Percentiles rank a stretch among this genome's conserved stretches.
Conservation (phyloP, 441 rosid species). For the Isatis lusitanica region DNA sequence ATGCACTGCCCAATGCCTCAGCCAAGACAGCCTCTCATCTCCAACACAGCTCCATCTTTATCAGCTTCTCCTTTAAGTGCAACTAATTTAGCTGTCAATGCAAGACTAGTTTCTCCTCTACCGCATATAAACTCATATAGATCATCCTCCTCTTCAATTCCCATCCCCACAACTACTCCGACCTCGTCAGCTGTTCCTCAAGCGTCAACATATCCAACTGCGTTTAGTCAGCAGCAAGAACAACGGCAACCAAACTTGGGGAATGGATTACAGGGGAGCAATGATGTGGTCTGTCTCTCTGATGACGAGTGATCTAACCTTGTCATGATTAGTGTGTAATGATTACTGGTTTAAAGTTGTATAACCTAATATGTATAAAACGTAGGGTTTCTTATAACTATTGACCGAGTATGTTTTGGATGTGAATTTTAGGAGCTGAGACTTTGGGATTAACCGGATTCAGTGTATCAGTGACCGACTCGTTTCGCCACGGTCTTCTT, state of each 20-base stretch:
- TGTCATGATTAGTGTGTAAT: neutral
- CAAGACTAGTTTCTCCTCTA: constrained; percentile 55
- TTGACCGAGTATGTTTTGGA: neutral
- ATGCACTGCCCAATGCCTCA: constrained; percentile 36
- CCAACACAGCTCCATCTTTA: constrained; percentile 37
- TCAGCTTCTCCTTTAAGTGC: constrained; percentile 43
- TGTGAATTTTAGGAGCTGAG: neutral
- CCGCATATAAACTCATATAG: constrained; percentile 66
- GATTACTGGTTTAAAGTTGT: neutral
- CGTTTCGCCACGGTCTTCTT: neutral
- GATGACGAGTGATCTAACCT: constrained; percentile 71
- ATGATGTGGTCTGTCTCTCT: constrained; percentile 64
- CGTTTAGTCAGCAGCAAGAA: constrained; percentile 6
- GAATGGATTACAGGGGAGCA: constrained; percentile 21
- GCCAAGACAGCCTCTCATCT: constrained; percentile 55
- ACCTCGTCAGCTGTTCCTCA: constrained; percentile 28
- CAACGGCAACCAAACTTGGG: constrained; percentile 26
- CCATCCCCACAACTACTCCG: constrained; percentile 27
- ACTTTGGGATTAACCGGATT: neutral
- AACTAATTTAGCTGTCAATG: constrained; percentile 10
- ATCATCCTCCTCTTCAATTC: constrained; percentile 40
- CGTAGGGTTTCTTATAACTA: neutral
- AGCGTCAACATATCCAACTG: constrained; percentile 22
- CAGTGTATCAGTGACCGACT: neutral
- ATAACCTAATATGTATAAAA: neutral